Evolutionary conservation across 1,284 basidiomycete species (phyloP).

Genomic region (Cystobasidium slooffiae): DNA sequence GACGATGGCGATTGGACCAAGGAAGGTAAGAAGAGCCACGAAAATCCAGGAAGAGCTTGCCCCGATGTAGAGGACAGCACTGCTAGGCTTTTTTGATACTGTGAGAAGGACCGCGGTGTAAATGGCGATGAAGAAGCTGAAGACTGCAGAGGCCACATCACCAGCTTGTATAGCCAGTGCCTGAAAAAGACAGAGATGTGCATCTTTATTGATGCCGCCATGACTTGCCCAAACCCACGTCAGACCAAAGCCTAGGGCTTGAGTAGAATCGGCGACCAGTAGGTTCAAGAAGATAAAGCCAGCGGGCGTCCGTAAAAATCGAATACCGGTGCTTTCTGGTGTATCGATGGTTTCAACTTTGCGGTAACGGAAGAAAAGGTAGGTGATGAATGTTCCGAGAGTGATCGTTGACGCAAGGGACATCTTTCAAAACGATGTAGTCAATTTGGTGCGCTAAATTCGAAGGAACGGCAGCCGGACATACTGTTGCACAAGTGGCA

Average conservation of each 20-base stretch:
- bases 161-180: slow-evolving; percentile 39
- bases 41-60: slow-evolving; percentile 23
- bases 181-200: slow-evolving; percentile 32
- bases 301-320: slow-evolving; percentile 42
- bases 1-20: slow-evolving; percentile 37
- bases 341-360: slow-evolving; percentile 5
- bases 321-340: slow-evolving; percentile 17
- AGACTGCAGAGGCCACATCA: slow-evolving; percentile 42
- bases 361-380: slow-evolving; percentile 20
- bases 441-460: background rate
- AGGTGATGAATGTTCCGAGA: slow-evolving; percentile 27
- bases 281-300: slow-evolving; percentile 38
- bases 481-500: slow-evolving; percentile 5
- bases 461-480: background rate
- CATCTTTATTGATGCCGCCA: slow-evolving; percentile 1
- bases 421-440: background rate
- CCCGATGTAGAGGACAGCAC: slow-evolving; percentile 2
- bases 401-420: slow-evolving; percentile 13
- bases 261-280: slow-evolving; percentile 32
- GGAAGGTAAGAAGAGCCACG: slow-evolving; percentile 14
- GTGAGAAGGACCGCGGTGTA: slow-evolving; percentile 37
- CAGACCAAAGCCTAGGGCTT: slow-evolving; percentile 44
- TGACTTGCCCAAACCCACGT: slow-evolving; percentile 32
- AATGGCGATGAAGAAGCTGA: slow-evolving; percentile 37
- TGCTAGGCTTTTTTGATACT: slow-evolving; percentile 7